Conservation (phyloP, 768 basidiomycete genomes). For the Lactifluus volemus region DNA sequence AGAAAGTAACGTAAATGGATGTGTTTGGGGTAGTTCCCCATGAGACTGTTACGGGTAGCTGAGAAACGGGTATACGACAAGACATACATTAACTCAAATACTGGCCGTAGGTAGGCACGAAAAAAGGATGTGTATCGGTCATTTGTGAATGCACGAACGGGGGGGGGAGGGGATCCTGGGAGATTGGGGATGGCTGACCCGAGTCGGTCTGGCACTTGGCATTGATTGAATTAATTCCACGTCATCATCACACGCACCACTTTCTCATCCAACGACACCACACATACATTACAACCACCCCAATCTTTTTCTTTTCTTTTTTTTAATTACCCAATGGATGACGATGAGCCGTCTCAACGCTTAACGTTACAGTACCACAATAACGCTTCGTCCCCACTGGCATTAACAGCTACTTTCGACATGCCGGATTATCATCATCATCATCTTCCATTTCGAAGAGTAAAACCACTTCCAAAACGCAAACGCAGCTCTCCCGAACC, state of each 20-base stretch:
- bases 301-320: too few relatives aligned
- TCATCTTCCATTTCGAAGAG: constrained; percentile 44
- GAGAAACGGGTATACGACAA: too few relatives aligned
- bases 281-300: too few relatives aligned
- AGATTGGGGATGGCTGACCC: constrained; percentile 1
- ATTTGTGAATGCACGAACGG: background rate
- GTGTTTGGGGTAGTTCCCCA: too few relatives aligned
- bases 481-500: constrained; percentile 39
- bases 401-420: constrained; percentile 34
- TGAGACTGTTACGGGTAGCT: background rate
- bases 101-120: too few relatives aligned
- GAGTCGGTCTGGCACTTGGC: background rate
- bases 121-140: background rate
- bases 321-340: background rate
- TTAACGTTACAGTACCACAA: background rate
- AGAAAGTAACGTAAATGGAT: background rate
- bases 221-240: constrained; percentile 1
- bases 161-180: background rate
- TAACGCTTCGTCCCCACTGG: constrained; percentile 3
- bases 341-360: constrained; percentile 11
- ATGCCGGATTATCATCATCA: constrained; percentile 38
- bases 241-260: constrained; percentile 9
- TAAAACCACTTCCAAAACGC: constrained; percentile 76
- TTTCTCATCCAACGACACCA: background rate
- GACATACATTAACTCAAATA: too few relatives aligned